Evolutionary conservation across 2,329 filamentous ascomycete genomes (phyloP).

Genomic region (Cylindrodendrum hubeiense): DNA sequence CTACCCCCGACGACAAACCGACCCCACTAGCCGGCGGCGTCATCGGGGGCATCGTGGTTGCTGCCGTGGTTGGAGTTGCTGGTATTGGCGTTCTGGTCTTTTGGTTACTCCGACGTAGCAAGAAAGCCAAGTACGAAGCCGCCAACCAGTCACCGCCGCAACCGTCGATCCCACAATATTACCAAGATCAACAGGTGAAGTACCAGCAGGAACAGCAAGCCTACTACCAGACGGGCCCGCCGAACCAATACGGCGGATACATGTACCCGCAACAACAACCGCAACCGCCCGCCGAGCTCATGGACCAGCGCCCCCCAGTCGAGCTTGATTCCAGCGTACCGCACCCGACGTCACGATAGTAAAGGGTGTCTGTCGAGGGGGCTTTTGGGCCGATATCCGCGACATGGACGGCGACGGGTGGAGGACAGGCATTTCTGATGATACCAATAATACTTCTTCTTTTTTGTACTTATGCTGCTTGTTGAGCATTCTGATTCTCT

Average conservation of each 20-base stretch:
- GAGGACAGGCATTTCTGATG: neutral
- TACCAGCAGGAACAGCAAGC: neutral
- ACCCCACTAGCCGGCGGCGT: slow-evolving; percentile 8
- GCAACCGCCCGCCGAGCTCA: slow-evolving; percentile 13
- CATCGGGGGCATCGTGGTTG: slow-evolving; percentile 23
- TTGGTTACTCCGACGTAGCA: slow-evolving; percentile 16
- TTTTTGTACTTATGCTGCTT: neutral
- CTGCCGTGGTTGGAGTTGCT: slow-evolving; percentile 3
- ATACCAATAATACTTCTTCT: neutral
- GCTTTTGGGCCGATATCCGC: too few species aligned
- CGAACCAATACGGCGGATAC: slow-evolving; percentile 5
- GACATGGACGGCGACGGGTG: too few species aligned
- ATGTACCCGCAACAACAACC: neutral
- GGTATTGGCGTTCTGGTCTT: slow-evolving; percentile 7
- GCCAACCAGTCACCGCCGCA: slow-evolving; percentile 11
- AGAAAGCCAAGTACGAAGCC: slow-evolving; percentile 5
- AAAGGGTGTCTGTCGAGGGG: neutral
- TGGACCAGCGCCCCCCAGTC: slow-evolving; percentile 7
- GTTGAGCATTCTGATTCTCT: neutral
- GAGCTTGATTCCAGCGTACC: slow-evolving; percentile 8
- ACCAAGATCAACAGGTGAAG: slow-evolving; percentile 15
- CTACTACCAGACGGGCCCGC: neutral
- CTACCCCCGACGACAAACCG: neutral
- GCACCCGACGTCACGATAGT: neutral
- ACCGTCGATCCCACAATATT: slow-evolving; percentile 13